Base-by-base conservation (phyloP, 192 early-diverging fungal genomes). In the Backusella circina region DNA sequence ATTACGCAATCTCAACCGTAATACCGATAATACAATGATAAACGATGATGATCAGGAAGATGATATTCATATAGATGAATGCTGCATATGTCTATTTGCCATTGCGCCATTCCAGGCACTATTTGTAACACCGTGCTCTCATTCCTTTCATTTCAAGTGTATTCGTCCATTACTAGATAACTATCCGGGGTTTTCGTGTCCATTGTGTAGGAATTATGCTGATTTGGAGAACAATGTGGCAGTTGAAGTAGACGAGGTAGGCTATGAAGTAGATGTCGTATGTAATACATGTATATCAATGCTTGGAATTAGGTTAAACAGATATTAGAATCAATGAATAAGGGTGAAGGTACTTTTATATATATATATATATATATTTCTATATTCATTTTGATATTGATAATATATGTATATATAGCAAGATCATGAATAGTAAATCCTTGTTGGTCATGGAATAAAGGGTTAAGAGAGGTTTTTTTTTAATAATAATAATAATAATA, bases 111-210 rank as follows among this genome's bases (percentile, higher is more conserved):
- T 89, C 79, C 94, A 95, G 82, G 93, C 94, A 9, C 84, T 95
- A 70, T 95, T 95, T 79, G 80, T 95, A 32, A 91, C 93, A 10
- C 94, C 94, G 26, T 95, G 94, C 80, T 92, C 90, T 41, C 94
- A 95, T 75, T 91, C 90, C 79, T 95, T 91, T 85, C 94, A 95
- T 77, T 95, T 94, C 84, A 95, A 95, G 77, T 97, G 95, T 84
- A 92, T 95, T 80, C 92, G 92, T 74, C 94, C 95, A 1, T 83
- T 97, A 50, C 83, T 97, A 66, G 78, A 87, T 33, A 85, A 85
- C 39, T 78, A 86, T 76, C 89, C 92, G 0, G 88, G 89, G 47
- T 96, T 98, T 85, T 90, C 86, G 71, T 96, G 96, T 80, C 94
- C 96, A 21, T 84, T 98, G 47, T 98, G 95, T 84, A 88, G 96